Evolutionary conservation across 306 rosid species (phyloP).

Genomic region (Urtica urens): DNA sequence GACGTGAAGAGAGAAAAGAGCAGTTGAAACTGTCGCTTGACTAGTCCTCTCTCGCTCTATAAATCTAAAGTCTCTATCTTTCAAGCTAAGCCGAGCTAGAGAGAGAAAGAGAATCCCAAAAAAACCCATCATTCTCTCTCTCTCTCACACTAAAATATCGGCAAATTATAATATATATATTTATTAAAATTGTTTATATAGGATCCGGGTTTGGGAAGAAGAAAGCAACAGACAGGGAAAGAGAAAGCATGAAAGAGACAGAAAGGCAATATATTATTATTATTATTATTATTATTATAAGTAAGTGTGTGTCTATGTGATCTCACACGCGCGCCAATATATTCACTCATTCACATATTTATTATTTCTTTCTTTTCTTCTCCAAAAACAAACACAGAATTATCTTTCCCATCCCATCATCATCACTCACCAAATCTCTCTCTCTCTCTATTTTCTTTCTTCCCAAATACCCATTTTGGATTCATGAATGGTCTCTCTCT

Average conservation of each 20-base stretch:
- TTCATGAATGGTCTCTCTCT: too few relatives aligned
- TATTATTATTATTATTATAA: not conserved
- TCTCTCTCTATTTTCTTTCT: not conserved
- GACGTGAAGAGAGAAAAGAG: not conserved
- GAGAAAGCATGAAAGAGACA: conserved; percentile 5
- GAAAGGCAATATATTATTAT: not conserved
- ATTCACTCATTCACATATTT: not conserved
- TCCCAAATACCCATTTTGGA: conserved; percentile 6
- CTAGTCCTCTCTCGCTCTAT: conserved; percentile 14
- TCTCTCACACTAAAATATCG: too few relatives aligned
- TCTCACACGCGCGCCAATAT: conserved; percentile 11
- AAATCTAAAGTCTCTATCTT: not conserved
- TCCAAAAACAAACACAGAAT: not conserved
- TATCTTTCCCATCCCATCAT: conserved; percentile 9
- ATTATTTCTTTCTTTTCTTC: not conserved
- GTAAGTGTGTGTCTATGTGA: too few relatives aligned
- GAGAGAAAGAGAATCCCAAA: not conserved
- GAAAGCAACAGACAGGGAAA: not conserved
- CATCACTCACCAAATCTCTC: not conserved
- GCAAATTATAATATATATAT: too few relatives aligned
- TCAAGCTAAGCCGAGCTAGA: not conserved
- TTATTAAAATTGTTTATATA: too few relatives aligned
- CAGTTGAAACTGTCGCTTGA: conserved; percentile 19
- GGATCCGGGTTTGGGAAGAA: too few relatives aligned
- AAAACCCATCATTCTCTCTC: too few relatives aligned